phyloP scores from a whole-genome alignment of 306 rosid species.

The Citrullus colocynthis region DNA sequence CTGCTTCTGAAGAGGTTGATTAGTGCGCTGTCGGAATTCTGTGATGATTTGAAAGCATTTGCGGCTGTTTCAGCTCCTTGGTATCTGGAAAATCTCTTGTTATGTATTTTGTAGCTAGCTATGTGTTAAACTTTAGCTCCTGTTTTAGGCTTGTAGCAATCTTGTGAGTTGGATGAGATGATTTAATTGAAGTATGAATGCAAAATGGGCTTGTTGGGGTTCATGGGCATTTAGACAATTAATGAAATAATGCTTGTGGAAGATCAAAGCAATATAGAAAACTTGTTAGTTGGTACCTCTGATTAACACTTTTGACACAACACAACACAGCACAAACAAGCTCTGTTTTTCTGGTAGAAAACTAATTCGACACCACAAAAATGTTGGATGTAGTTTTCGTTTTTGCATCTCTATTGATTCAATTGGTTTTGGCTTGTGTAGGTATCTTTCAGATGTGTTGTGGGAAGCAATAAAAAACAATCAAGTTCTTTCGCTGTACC shows the following conservation, averaged over 20 bases:
- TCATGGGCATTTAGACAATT: not conserved
- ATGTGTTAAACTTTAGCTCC: not conserved
- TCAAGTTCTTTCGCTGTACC: constrained; percentile 81
- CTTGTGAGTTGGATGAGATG: not conserved
- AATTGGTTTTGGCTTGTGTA: constrained; percentile 24
- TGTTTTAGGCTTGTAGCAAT: not conserved
- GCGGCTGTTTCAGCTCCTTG: not conserved
- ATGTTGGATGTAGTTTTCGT: not conserved
- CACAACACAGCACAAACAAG: not conserved
- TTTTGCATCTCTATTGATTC: constrained; percentile 7
- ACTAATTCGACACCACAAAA: not conserved
- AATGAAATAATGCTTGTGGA: not conserved
- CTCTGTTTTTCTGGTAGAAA: not conserved
- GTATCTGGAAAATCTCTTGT: not conserved
- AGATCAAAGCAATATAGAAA: not conserved
- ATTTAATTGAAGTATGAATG: not conserved
- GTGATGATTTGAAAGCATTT: not conserved
- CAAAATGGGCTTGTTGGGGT: not conserved
- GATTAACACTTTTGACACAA: not conserved
- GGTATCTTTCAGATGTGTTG: constrained; percentile 83
- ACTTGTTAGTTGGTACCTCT: not conserved
- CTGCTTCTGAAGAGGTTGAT: not conserved
- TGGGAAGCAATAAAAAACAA: constrained; percentile 69
- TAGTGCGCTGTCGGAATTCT: not conserved
- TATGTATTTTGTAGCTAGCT: not conserved